Conservation (phyloP, 495 filamentous ascomycete genomes). For the Melanomma pulvis-pyrius region DNA sequence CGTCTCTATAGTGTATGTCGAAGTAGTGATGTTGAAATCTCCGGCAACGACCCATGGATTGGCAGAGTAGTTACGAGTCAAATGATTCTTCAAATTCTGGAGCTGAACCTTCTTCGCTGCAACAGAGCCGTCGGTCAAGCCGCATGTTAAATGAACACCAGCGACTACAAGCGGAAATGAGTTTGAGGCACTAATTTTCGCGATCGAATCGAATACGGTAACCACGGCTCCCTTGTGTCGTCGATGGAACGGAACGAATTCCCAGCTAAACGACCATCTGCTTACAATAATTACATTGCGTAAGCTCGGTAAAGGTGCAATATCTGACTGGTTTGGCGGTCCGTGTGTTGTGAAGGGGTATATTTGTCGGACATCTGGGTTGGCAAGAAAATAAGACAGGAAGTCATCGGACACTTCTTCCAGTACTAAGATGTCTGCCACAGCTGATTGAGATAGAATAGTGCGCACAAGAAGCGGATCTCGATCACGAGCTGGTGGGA, state of each 20-base stretch:
- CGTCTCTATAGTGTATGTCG: slow-evolving; percentile 52
- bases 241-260: slow-evolving; percentile 50
- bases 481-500: slow-evolving; percentile 52
- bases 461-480: slow-evolving; percentile 54
- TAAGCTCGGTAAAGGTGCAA: slow-evolving; percentile 55
- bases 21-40: slow-evolving; percentile 62
- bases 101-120: slow-evolving; percentile 55
- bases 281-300: slow-evolving; percentile 60
- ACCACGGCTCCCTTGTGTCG: slow-evolving; percentile 58
- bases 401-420: slow-evolving; percentile 64
- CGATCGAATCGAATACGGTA: slow-evolving; percentile 46
- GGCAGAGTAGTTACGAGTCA: slow-evolving; percentile 42
- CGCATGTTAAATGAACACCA: slow-evolving; percentile 57
- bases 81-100: slow-evolving; percentile 48
- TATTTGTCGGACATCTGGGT: slow-evolving; percentile 47
- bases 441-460: slow-evolving; percentile 46
- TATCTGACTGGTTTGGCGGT: slow-evolving; percentile 51
- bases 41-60: slow-evolving; percentile 58
- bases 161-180: slow-evolving; percentile 49
- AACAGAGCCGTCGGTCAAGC: slow-evolving; percentile 57
- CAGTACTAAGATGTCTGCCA: slow-evolving; percentile 55
- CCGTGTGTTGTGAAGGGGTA: slow-evolving; percentile 58
- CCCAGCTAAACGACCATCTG: slow-evolving; percentile 54
- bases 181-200: slow-evolving; percentile 9
- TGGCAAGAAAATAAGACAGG: slow-evolving; percentile 53